A percentile compares a stretch with the other conserved stretches of the same genome.
Conservation (phyloP, 192 early-diverging fungal species). For the Blastocladiella britannica region DNA sequence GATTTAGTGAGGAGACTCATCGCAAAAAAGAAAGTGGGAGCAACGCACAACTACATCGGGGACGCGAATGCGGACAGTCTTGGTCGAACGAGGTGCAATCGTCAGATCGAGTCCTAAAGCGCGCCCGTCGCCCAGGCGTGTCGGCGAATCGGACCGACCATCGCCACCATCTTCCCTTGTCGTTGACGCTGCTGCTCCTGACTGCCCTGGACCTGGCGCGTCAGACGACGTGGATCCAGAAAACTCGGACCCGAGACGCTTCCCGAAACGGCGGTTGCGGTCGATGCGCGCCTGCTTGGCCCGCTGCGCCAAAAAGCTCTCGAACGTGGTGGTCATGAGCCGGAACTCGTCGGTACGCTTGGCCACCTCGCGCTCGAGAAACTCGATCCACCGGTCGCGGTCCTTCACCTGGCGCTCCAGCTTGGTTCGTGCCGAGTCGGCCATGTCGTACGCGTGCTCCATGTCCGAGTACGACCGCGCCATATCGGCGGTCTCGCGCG, state of each 20-base stretch:
- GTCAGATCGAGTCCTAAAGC: too few relatives aligned
- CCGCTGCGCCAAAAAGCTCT: conserved; percentile 26
- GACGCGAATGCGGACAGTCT: not conserved
- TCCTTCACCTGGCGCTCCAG: conserved; percentile 23
- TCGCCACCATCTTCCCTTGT: too few relatives aligned
- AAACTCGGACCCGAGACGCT: too few relatives aligned
- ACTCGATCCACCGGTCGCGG: conserved; percentile 25
- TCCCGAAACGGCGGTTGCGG: conserved; percentile 15
- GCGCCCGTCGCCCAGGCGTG: too few relatives aligned
- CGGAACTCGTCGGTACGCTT: conserved; percentile 25
- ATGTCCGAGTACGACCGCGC: conserved; percentile 27
- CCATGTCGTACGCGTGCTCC: conserved; percentile 18
- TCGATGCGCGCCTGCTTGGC: conserved; percentile 22
- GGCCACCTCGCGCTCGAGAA: conserved; percentile 29
- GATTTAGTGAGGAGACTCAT: too few relatives aligned
- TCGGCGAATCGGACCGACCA: too few relatives aligned
- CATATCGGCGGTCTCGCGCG: conserved; percentile 25
- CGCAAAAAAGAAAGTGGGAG: not conserved
- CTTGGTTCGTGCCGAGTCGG: conserved; percentile 18
- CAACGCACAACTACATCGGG: not conserved
- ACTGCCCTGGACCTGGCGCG: too few relatives aligned
- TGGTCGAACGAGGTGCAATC: too few relatives aligned
- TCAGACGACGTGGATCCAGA: too few relatives aligned
- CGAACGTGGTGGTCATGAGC: conserved; percentile 34
- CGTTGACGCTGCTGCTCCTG: too few relatives aligned